Conservation (phyloP, 1,284 basidiomycete species). For the Rhodotorula sp. region DNA sequence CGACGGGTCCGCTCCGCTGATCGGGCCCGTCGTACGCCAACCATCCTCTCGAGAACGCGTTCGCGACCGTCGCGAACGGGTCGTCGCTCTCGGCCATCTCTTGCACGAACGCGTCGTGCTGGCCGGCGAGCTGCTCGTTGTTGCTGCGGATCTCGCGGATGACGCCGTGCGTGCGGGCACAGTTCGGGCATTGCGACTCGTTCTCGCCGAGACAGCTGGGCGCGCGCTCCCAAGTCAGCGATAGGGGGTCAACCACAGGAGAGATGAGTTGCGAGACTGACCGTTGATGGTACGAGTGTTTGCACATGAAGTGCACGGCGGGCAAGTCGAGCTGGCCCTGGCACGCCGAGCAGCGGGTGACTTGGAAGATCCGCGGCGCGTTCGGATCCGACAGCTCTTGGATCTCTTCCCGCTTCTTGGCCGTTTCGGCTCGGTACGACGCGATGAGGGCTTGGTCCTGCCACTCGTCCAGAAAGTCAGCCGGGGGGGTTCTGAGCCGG, state of each 20-base stretch:
- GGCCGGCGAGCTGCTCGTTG: conserved; percentile 75
- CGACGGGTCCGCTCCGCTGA: not conserved
- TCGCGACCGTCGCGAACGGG: conserved; percentile 77
- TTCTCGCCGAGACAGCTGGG: conserved; percentile 78
- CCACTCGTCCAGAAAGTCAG: not conserved
- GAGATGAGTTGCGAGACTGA: conserved; percentile 46
- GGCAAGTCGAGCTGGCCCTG: conserved; percentile 86
- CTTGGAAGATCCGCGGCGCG: conserved; percentile 84
- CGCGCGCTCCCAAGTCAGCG: not conserved
- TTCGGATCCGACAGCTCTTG: conserved; percentile 72
- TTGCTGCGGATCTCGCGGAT: conserved; percentile 82
- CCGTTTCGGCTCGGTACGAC: conserved; percentile 83
- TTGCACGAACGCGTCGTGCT: conserved; percentile 83
- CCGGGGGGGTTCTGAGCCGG: conserved; percentile 18
- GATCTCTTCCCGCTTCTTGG: conserved; percentile 76
- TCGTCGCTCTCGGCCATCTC: conserved; percentile 72
- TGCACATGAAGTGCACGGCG: conserved; percentile 95
- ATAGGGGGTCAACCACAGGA: no score
- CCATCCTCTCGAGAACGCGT: conserved; percentile 62
- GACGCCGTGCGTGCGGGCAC: conserved; percentile 80
- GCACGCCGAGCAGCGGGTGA: conserved; percentile 85
- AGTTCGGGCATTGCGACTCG: conserved; percentile 76
- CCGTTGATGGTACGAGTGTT: conserved; percentile 94
- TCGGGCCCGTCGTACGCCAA: conserved; percentile 1
- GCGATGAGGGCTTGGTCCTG: conserved; percentile 80